Evolutionary conservation across 257 asterid species (phyloP).

Genomic region (Verbascum thapsus): DNA sequence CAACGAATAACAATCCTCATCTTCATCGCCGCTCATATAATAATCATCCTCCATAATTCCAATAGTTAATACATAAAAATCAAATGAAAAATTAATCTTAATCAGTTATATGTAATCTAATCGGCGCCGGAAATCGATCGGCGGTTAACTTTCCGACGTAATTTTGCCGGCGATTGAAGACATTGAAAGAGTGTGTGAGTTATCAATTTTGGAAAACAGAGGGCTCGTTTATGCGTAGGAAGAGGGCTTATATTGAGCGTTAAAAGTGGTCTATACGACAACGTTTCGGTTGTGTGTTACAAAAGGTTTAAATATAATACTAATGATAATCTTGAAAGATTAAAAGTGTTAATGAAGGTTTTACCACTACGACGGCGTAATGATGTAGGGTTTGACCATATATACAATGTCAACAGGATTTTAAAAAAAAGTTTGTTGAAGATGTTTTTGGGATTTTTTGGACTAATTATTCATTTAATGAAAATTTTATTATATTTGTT

Average conservation of each 20-base stretch:
- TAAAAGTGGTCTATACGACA: neutral
- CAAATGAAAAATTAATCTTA: neutral
- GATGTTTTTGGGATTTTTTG: no score
- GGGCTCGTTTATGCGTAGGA: conserved; percentile 24
- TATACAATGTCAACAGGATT: no score
- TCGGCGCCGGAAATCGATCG: conserved; percentile 18
- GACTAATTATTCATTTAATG: no score
- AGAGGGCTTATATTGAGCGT: neutral
- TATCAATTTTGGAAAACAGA: neutral
- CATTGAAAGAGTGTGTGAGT: conserved; percentile 15
- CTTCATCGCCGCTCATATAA: conserved; percentile 48
- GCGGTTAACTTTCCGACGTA: conserved; percentile 14
- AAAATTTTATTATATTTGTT: no score
- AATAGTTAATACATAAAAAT: neutral
- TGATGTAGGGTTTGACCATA: no score
- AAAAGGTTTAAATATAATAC: neutral
- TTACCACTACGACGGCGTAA: neutral
- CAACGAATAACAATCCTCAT: conserved; percentile 50
- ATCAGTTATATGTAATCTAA: neutral
- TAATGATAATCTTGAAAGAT: no score
- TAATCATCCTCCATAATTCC: conserved; percentile 46
- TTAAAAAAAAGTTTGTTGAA: no score
- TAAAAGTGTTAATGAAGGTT: neutral
- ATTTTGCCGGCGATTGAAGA: conserved; percentile 28
- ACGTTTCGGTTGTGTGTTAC: neutral